Base-by-base conservation (phyloP, 257 asterid genomes). In the Handroanthus guayacan region DNA sequence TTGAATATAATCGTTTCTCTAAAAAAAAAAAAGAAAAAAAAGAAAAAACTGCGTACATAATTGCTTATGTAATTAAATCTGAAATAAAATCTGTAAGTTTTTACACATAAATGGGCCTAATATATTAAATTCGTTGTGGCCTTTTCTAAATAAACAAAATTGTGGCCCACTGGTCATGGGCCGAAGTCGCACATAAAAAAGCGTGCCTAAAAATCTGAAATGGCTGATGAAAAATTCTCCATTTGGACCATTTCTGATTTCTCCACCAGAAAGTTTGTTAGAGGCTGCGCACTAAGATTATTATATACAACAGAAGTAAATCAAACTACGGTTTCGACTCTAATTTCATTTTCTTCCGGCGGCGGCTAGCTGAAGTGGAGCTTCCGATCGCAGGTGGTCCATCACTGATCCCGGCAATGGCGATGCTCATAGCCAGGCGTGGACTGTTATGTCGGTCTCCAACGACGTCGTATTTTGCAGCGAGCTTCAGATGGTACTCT, bases 401-500 rank as follows among this genome's bases (percentile, higher is more conserved):
- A 16, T 18, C 6, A 38, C 16, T 71, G 75, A 75, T 77, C 25
- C 74, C 76, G 69, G 65, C 74, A 31, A 92, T 90, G 96, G 88
- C 95, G 80, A 77, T 86, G 86, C 69, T 86, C 38, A 14, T 78
- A 63, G 90, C 87, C 63, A 78, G 87, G 69, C 91, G 97, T 65
- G 85, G 94, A 62, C 62, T 87, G 41, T 84, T 93, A 73, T 51
- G 75, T 67, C 86, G 93, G 81, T 82, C 87, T 14, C 70, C 63
- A 45, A 54, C 81, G 70, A 44, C 84, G 51, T 62, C 84, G 78
- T 78, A 50, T 16, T 17, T 73, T n/a, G 58, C 78, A 3, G 69
- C 88, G 67, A 83, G 81, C 71, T 87, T 87, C 82, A 86, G 94
- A 82, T 87, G 81, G 83, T 83, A 82, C 82, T 89, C 96, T 5